Evolutionary conservation across 306 rosid genomes (phyloP).

Genomic region (Gynostemma pentaphyllum): DNA sequence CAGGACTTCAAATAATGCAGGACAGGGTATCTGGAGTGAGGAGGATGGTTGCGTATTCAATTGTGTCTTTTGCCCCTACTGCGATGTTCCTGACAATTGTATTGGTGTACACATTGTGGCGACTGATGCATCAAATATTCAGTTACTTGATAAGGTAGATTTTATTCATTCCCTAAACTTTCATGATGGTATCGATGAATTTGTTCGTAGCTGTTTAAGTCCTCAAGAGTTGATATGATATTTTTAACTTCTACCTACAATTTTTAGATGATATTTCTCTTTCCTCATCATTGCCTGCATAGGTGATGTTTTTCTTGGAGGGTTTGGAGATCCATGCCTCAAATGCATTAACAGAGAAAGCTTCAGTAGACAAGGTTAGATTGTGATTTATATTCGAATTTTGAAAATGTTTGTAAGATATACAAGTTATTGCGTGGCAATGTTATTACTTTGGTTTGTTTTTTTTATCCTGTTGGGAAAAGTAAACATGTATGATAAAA

Average conservation of each 20-base stretch:
- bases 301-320: slow-evolving; percentile 59
- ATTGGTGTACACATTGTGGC: slow-evolving; percentile 81
- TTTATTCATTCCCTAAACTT: not conserved
- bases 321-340: slow-evolving; percentile 43
- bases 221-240: not conserved
- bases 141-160: slow-evolving; percentile 62
- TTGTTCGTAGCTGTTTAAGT: not conserved
- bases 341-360: slow-evolving; percentile 28
- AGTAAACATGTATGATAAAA: not conserved
- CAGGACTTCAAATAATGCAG: slow-evolving; percentile 23
- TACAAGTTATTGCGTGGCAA: not conserved
- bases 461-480: not conserved
- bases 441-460: too few species aligned
- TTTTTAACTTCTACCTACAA: not conserved
- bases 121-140: slow-evolving; percentile 54
- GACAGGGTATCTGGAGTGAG: slow-evolving; percentile 61
- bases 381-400: slow-evolving; percentile 4
- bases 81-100: slow-evolving; percentile 36
- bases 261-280: not conserved
- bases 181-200: not conserved
- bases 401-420: not conserved
- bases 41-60: slow-evolving; percentile 86
- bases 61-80: slow-evolving; percentile 66
- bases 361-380: slow-evolving; percentile 41
- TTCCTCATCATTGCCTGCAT: slow-evolving; percentile 13